These are phyloP conservation scores for Narthecium ossifragum DNA, from an alignment of 106 monocot genomes.

Conservation along the genomic window DNA sequence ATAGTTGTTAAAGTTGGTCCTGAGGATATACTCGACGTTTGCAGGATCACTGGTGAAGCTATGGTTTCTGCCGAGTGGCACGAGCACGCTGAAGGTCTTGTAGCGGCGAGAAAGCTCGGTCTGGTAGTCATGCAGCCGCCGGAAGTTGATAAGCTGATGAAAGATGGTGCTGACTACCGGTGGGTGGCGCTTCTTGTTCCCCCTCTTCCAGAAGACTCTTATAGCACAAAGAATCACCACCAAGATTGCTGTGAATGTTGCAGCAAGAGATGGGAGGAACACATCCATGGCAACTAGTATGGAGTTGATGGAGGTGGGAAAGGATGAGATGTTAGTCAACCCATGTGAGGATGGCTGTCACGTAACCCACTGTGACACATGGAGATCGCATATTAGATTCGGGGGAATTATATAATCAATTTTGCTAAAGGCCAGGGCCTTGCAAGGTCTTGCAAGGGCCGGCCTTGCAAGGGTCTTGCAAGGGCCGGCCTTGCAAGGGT, in stretches of 20 bases:
- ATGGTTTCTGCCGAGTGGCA: background rate
- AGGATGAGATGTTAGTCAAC: too few species aligned
- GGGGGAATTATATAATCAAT: too few species aligned
- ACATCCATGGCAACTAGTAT: too few species aligned
- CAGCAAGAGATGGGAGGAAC: too few species aligned
- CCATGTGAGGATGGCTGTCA: too few species aligned
- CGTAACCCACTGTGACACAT: too few species aligned
- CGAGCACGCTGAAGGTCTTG: slow-evolving; percentile 2
- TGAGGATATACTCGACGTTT: background rate
- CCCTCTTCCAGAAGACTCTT: background rate
- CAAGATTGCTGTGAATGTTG: background rate
- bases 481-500: too few species aligned
- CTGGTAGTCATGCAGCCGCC: background rate
- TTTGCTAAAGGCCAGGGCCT: too few species aligned
- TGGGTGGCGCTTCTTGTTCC: background rate
- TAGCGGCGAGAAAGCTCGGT: background rate
- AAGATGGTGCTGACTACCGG: background rate
- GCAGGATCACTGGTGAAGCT: background rate
- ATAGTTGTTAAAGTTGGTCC: slow-evolving; percentile 4
- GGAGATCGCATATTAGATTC: too few species aligned
- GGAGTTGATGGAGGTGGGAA: background rate
- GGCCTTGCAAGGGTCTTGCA: too few species aligned
- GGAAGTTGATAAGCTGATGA: background rate
- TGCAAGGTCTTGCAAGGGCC: too few species aligned
- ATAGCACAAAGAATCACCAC: background rate